Percentiles rank a stretch among this genome's conserved stretches.
Conservation (phyloP, 352 stramenopile species). For the Pythium phragmiticola region DNA sequence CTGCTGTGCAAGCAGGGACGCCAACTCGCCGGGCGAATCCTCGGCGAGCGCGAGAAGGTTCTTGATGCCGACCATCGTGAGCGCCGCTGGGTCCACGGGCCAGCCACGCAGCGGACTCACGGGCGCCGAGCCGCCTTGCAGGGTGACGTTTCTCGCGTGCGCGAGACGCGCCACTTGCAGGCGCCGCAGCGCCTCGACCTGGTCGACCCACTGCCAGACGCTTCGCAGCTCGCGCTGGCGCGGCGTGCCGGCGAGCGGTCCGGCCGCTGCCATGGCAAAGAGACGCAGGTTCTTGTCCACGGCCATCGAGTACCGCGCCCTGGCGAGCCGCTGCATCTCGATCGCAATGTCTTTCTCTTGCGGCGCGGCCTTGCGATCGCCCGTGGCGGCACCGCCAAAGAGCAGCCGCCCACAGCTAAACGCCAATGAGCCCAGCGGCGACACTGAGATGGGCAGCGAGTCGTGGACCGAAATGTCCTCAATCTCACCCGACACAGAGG, state of each 20-base stretch:
- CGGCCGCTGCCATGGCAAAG: constrained; percentile 33
- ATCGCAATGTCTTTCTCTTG: constrained; percentile 61
- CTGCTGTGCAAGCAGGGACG: not conserved
- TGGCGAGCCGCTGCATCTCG: constrained; percentile 75
- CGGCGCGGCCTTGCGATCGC: not conserved
- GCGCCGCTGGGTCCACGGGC: constrained; percentile 63
- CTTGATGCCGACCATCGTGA: constrained; percentile 65
- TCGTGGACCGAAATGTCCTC: constrained; percentile 88
- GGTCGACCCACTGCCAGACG: constrained; percentile 85
- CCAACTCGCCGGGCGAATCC: constrained; percentile 23
- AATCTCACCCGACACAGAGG: constrained; percentile 69
- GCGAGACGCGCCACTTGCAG: constrained; percentile 54
- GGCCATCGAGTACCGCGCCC: constrained; percentile 74
- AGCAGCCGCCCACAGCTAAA: constrained; percentile 78
- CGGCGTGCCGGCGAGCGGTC: constrained; percentile 12
- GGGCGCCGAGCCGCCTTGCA: constrained; percentile 25
- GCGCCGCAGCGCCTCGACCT: constrained; percentile 73
- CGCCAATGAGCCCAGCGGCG: constrained; percentile 57
- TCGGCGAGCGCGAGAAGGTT: constrained; percentile 44
- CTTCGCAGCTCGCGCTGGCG: constrained; percentile 52
- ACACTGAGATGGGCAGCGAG: constrained; percentile 81
- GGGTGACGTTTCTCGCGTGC: constrained; percentile 38
- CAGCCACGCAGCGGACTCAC: constrained; percentile 57
- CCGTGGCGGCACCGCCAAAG: constrained; percentile 42
- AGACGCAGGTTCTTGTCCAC: constrained; percentile 77